Base-by-base conservation (phyloP, 495 filamentous ascomycete genomes). In the Sphaerosporella brunnea region DNA sequence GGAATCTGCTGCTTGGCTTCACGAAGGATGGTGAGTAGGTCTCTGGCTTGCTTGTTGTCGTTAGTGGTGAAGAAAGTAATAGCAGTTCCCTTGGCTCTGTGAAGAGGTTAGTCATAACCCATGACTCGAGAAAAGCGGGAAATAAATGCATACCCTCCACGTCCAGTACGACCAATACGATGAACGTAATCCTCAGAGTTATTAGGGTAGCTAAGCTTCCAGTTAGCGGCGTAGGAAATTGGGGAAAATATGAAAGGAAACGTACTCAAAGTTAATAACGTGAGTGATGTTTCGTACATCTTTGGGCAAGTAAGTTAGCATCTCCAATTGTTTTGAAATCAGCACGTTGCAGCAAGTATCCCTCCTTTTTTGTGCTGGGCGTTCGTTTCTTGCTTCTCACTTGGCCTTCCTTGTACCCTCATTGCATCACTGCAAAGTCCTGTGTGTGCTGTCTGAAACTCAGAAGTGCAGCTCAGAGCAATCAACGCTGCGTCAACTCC, bases 201-300 rank as follows among this genome's bases (percentile, higher is more conserved):
- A 73, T 96, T 95, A 64, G 90, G 90, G 55, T 59, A 59, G 45
- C 56, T 59, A 38, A 10, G 19, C 15, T 19, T 15, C 18, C 35
- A 30, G 38, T 61, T 51, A 57, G 49, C n/a, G n/a, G n/a, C n/a
- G n/a, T n/a, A n/a, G n/a, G n/a, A n/a, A n/a, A n/a, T n/a, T n/a
- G n/a, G n/a, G n/a, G n/a, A n/a, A n/a, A n/a, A n/a, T n/a, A n/a
- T n/a, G 13, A 23, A 25, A 35, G 21, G 11, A n/a, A 42, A 48
- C 58, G 36, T 51, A 61, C 58, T 97, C 90, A 82, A 95, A 96
- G 79, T 97, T 97, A 69, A 97, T 74, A 70, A 97, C 90, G 71
- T 97, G 90, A 67, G 88, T 95, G 69, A 97, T 97, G 74, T 97
- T 88, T 67, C 86, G 86, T 73, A 97, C 90, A 79, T 97, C 90